Base-by-base conservation (phyloP, 2,329 filamentous ascomycete genomes). In the Botrytis medusae region DNA sequence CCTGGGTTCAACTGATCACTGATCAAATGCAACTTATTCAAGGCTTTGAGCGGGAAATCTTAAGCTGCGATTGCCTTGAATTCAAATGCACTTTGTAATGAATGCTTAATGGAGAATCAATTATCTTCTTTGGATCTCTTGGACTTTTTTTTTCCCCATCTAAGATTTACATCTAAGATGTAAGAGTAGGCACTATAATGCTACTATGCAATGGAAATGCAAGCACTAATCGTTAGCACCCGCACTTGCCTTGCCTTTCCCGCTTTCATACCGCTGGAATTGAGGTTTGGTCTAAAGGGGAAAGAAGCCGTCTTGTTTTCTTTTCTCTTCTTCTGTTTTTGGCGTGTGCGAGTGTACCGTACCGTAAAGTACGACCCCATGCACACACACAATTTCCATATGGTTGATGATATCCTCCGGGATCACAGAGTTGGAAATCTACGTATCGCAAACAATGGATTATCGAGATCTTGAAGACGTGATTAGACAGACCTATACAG, bases 171-270 rank as follows among this genome's bases (percentile, higher is more conserved):
- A 71, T 62, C 51, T 22, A 44, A 34, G 40, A 57, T 57, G 46
- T n/a, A 40, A 68, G 40, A 60, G 46, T 54, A 68, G 48, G 9
- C 37, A 68, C 64, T 54, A 44, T 67, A 20, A 72, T 72, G 63
- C 63, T 65, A 7, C 44, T 37, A 68, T 68, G 62, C 51, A 68
- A 69, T 60, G 51, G 51, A 68, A 48, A 69, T 72, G 71, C 71
- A 72, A 68, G 65, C 37, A 40, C 64, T 69, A 72, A 74, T 77
- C 76, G 75, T 77, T 78, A 76, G 75, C 77, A 78, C 74, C 76
- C 77, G 76, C 74, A 76, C 76, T 75, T 76, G 78, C 77, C 77
- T 77, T 78, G 75, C 76, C 54, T 77, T 78, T 78, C 74, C 75
- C 74, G 70, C 65, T 71, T 65, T 69, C 62, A 37, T 60, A 68